Evolutionary conservation across 352 stramenopile species (phyloP).

Genomic region (Globisporangium takayamanum): DNA sequence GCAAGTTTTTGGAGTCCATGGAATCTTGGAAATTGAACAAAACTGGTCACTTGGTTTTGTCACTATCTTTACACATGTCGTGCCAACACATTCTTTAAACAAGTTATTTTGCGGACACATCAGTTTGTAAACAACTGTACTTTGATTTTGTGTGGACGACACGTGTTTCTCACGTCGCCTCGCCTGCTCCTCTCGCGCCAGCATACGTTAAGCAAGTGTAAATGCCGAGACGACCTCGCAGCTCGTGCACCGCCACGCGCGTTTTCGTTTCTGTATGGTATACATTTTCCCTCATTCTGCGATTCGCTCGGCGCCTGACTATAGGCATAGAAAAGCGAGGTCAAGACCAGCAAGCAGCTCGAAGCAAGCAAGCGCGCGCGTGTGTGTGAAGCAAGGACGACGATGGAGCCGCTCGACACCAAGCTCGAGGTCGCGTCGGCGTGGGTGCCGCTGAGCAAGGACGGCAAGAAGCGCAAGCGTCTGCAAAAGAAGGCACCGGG

Average conservation of each 20-base stretch:
- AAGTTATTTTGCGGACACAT: too few relatives aligned
- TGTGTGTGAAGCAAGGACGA: not conserved
- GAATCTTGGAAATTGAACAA: too few relatives aligned
- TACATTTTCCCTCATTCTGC: conserved; percentile 70
- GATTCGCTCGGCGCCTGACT: conserved; percentile 66
- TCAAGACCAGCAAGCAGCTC: conserved; percentile 19
- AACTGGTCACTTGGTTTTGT: too few relatives aligned
- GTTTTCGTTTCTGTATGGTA: conserved; percentile 64
- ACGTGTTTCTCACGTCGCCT: not conserved
- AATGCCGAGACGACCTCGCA: not conserved
- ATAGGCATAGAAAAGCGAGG: conserved; percentile 80
- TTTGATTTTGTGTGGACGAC: too few relatives aligned
- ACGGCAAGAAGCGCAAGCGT: conserved; percentile 86
- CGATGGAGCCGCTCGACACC: conserved; percentile 62
- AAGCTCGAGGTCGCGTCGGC: conserved; percentile 22
- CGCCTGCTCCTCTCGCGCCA: not conserved
- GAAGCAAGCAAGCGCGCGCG: conserved; percentile 12
- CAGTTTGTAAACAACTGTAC: too few relatives aligned
- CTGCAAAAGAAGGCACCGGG: conserved; percentile 87
- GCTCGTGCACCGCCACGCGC: not conserved
- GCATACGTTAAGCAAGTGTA: not conserved
- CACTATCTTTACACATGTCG: too few relatives aligned
- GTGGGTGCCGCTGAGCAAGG: conserved; percentile 63
- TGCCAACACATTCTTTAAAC: too few relatives aligned
- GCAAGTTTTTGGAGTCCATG: too few relatives aligned